Base-by-base conservation (phyloP, 495 filamentous ascomycete species). In the Gamarada debralockiae region DNA sequence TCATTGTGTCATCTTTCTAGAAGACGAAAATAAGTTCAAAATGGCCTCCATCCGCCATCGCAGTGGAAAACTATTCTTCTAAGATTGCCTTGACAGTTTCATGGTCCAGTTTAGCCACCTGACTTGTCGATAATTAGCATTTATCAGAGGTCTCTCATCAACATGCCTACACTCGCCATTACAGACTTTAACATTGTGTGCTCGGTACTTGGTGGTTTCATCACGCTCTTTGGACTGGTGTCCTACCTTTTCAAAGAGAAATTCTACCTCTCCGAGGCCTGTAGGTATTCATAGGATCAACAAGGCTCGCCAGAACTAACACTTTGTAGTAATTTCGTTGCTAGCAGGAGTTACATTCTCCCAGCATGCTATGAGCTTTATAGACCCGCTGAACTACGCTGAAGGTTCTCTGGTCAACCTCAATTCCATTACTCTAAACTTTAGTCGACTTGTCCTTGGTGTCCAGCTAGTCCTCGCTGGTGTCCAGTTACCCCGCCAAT, bases 401-500 rank as follows among this genome's bases (percentile, higher is more conserved):
- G n/a, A 34, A 8, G 81, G 80, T 18, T 78, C 77, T 3, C 61
- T 70, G 20, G 65, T 74, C 21, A 80, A 80, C 45, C 77, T 86
- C 10, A 76, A 79, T 27, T 65, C 69, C 15, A 82, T 87, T 58
- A 95, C 89, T 3, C 67, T 93, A 56, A 83, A 86, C 60, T 95
- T 97, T 70, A 84, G 86, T 7, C 79, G 92, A 15, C 82, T 97
- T 3, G 90, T 95, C 4, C 80, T 97, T 0, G 91, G 91, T 3
- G 90, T 96, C 0, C 92, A 96, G 67, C 74, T 97, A 29, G 87
- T 96, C 12, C 71, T 96, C 6, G 89, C 90, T 5, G 92, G 92
- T 17, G 81, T 95, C 1, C 92, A 96, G 65, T 74, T 97, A 15
- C 91, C 92, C 10, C 87, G 83, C 58, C 84, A 85, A 41, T 95